Evolutionary conservation across 768 basidiomycete genomes (phyloP), one percentile per base, ranked within the genome.

Genomic region (Hygrocybe punicea): DNA sequence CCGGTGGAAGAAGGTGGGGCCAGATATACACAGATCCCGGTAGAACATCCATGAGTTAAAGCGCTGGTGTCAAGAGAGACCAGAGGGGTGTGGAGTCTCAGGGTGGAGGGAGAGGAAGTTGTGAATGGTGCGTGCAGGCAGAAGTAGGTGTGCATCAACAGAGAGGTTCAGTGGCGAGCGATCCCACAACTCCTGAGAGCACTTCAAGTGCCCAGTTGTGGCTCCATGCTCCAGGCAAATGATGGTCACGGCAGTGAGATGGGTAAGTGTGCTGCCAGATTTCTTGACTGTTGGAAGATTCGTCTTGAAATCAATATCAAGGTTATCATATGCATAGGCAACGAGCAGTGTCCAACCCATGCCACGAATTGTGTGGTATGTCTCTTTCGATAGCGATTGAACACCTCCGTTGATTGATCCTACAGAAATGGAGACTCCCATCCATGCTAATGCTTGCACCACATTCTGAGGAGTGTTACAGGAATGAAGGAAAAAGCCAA

Each of bases 241-340:
- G 17, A 72, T 40, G 0, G 65, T 64, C 0, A 54, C 73, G 0
- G 77, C 67, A 1, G 77, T 76, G 14, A 73, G 54, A 55, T 76
- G 74, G 2, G 67, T 53, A 2, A 76, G 57, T 1, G 60, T 65
- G 0, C 62, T 62, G 1, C 39, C 24, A 2, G 60, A 49, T 1
- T 68, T 63, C 44, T 79, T 71, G 1, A 69, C 51, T 0, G 71
- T 74, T 0, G 71, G 71, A 7, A 67, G 54, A 0, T 62, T 14
- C 8, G 61, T 51, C 44, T 73, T 69, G 6, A 78, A 57, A 36
- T 74, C 63, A 6, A 78, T 65, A 57, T 81, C 76, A 23, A 79
- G 68, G 60, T 81, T 81, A 55, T 81, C 73, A 25, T 74, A 79
- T 4, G 73, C 73, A 60, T 68, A 74, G 4, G 60, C 53, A 1